Evolutionary conservation across 768 basidiomycete genomes (phyloP), one percentile per base, ranked within the genome.

Genomic region (Rhizopogon vesiculosus): DNA sequence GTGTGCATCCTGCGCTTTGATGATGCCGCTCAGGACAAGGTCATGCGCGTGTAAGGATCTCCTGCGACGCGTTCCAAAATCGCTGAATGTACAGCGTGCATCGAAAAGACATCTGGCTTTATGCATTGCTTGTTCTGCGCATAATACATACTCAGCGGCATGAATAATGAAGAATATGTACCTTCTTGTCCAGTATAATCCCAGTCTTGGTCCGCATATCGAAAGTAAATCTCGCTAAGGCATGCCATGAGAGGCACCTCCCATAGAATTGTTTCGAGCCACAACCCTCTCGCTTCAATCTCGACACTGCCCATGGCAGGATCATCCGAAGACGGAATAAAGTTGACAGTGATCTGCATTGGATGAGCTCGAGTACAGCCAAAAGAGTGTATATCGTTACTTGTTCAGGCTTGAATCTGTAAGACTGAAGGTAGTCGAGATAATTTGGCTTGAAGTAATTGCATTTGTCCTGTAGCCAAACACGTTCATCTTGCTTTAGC

Each of bases 171-270:
- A 33, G n/a, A 9, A 41, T 18, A 13, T 72, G 56, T 42, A 91
- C 93, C 87, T 71, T 82, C 76, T 70, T 93, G 92, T 5, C 85
- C 84, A n/a, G 87, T 83, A 58, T 93, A 85, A 53, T 70, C 81
- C 96, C 96, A 99, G 63, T 95, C 87, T 1, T 77, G 87, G 61
- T 81, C 80, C 39, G 83, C 86, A 16, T 79, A 78, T 18, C 72
- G 77, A 72, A 96, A 99, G 72, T 92, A 96, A 18, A 85, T 83
- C 68, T 99, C 93, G 64, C 91, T 93, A 50, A 99, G 75, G 59
- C 85, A 85, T 13, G 93, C 86, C 93, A 98, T 94, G 50, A 98
- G 74, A 1, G 93, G 95, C 1, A 98, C 93, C 73, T 98, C 97
- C 86, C 96, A 99, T 28, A 97, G 74, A 56, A 98, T 96, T 7